Evolutionary conservation across 1,284 basidiomycete genomes (phyloP).

Genomic region (Puccinia hordei): DNA sequence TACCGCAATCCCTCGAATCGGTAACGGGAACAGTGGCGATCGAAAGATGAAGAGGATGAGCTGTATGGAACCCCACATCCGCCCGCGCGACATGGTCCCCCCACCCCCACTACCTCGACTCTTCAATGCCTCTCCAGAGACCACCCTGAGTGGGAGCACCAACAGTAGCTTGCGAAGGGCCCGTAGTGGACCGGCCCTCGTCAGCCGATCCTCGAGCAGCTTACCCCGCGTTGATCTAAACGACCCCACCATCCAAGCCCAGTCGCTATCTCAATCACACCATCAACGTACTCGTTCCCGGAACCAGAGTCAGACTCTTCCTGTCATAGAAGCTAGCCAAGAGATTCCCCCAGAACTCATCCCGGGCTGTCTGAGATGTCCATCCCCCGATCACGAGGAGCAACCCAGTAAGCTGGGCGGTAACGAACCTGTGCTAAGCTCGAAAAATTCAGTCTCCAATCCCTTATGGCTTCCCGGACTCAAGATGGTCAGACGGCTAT

Average conservation of each 20-base stretch:
- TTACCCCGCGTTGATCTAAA: constrained; percentile 13
- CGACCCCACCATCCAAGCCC: background rate
- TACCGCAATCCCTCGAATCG: background rate
- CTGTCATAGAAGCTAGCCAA: background rate
- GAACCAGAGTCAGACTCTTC: background rate
- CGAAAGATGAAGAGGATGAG: constrained; percentile 48
- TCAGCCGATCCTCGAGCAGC: background rate
- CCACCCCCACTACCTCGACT: constrained; percentile 26
- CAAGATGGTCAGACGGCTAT: constrained; percentile 37
- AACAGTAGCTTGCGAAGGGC: constrained; percentile 43
- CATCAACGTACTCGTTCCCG: background rate
- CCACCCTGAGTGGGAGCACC: background rate
- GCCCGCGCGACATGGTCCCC: background rate
- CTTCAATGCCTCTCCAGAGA: background rate
- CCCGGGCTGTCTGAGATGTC: background rate
- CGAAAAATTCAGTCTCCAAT: background rate
- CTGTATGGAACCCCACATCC: constrained; percentile 37
- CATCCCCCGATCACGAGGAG: constrained; percentile 4
- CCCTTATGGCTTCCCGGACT: constrained; percentile 26
- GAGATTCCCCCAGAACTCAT: background rate
- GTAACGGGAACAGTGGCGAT: background rate
- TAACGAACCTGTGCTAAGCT: no score
- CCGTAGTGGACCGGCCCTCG: constrained; percentile 33
- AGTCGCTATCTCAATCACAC: background rate
- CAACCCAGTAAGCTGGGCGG: background rate